Base-by-base conservation (phyloP, 1,284 basidiomycete species). In the Austropuccinia psidii region DNA sequence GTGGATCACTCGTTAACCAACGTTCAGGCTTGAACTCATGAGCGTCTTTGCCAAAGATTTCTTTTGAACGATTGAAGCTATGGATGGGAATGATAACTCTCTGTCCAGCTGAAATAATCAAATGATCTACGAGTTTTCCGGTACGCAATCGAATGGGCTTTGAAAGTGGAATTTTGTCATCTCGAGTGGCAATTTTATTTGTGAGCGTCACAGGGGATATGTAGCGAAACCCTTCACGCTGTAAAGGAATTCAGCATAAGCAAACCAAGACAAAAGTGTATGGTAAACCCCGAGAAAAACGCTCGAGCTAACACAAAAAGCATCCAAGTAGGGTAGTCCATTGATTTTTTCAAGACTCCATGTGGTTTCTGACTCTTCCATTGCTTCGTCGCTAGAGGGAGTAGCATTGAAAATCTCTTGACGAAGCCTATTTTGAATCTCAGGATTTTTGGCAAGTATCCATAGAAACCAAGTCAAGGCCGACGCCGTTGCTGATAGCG, bases 31-130 rank as follows among this genome's bases (percentile, higher is more conserved):
- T 79, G 76, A 83, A 84, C 29, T 76, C 77, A 31, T 81, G 81
- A 9, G 82, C 81, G 68, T 83, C 79, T 0, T 77, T 31, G 3
- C 82, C 85, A 83, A 86, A 88, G 33, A 86, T 79, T 4, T 57
- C 58, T 15, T 41, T 35, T n/a, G 70, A 57, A 17, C 80, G 78
- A 77, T 87, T 86, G 52, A 87, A 82, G 27, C 78, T 78, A 0
- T 76, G 64, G 24, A 84, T 81, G 0, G 85, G 82, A 0, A 84
- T 79, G 0, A 76, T 78, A 11, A 87, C 74, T 0, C 77, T 62
- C 37, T 58, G 19, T 31, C 55, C 55, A 2, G 55, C 24, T 1
- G 21, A 17, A 15, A 58, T 35, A 19, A 1, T 9, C 29, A 58
- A 17, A 29, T 1, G 27, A 17, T 29, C 55, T 54, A 1, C 24